Evolutionary conservation across 2,329 filamentous ascomycete species (phyloP).

Genomic region (Clarireedia monteithiana): DNA sequence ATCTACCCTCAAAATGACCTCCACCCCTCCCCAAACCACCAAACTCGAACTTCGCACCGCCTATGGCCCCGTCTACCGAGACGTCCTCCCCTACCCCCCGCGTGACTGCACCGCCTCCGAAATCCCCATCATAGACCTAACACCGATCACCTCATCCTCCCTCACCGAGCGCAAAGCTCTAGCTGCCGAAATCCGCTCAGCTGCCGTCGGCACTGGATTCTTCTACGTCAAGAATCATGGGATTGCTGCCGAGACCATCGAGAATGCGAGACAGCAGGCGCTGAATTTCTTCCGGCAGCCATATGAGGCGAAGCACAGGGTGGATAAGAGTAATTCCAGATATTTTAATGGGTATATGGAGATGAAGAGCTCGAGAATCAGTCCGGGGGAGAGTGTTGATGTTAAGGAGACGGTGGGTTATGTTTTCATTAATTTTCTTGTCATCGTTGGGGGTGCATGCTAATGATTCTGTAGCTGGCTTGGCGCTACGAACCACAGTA

Average conservation of each 20-base stretch:
- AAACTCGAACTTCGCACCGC: constrained; percentile 39
- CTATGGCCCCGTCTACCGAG: constrained; percentile 37
- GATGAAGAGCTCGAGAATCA: constrained; percentile 38
- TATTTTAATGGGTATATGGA: constrained; percentile 41
- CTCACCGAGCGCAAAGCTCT: constrained; percentile 31
- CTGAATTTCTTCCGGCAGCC: constrained; percentile 42
- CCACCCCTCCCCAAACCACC: constrained; percentile 22
- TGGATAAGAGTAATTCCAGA: constrained; percentile 29
- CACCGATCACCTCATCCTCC: constrained; percentile 30
- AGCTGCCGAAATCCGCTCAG: constrained; percentile 32
- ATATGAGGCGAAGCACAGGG: constrained; percentile 35
- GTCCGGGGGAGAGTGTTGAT: constrained; percentile 42
- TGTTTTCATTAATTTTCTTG: not conserved
- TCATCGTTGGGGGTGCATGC: constrained; percentile 15
- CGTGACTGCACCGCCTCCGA: constrained; percentile 34
- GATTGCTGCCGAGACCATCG: constrained; percentile 29
- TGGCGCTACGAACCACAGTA: constrained; percentile 45
- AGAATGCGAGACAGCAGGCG: constrained; percentile 25
- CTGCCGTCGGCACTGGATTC: constrained; percentile 38
- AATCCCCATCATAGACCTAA: constrained; percentile 40
- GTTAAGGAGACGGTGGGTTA: constrained; percentile 37
- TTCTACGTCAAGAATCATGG: constrained; percentile 41
- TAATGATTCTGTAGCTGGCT: constrained; percentile 16
- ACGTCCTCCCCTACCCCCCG: constrained; percentile 35
- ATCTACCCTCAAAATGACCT: not conserved